A percentile compares a stretch with the other conserved stretches of the same genome.
Conservation (phyloP, 371 early-diverging fungal genomes). For the Sporodiniella umbellata region DNA sequence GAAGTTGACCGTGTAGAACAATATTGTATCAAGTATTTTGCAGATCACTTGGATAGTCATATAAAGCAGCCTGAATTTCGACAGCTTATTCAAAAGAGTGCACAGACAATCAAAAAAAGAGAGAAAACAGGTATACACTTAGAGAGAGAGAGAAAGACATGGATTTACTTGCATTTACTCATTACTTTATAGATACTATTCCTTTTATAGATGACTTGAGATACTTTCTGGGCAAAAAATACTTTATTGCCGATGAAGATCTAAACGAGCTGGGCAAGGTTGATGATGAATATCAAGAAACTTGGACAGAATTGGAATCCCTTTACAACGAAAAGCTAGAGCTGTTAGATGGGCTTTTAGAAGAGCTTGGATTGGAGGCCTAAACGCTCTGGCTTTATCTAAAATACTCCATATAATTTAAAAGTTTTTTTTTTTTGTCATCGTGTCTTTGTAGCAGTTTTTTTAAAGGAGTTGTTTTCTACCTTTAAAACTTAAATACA, state of each 20-base stretch:
- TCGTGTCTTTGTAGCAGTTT: no score
- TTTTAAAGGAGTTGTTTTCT: no score
- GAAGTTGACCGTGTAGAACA: slow-evolving; percentile 36
- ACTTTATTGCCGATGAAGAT: slow-evolving; percentile 28
- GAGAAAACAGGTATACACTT: slow-evolving; percentile 39
- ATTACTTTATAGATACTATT: slow-evolving; percentile 25
- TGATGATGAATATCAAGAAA: slow-evolving; percentile 23
- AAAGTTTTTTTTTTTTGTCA: no score
- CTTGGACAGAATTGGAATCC: slow-evolving; percentile 30
- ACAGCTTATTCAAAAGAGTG: slow-evolving; percentile 23
- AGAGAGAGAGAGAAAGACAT: no score
- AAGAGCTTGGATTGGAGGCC: slow-evolving; percentile 34
- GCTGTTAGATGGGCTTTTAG: slow-evolving; percentile 24
- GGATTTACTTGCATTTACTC: no score
- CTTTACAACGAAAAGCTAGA: slow-evolving; percentile 30
- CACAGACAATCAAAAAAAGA: slow-evolving; percentile 27
- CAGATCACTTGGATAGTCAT: slow-evolving; percentile 27
- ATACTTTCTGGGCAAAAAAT: slow-evolving; percentile 32
- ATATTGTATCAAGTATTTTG: slow-evolving; percentile 36
- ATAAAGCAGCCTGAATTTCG: slow-evolving; percentile 20
- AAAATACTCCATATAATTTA: no score
- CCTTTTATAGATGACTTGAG: slow-evolving; percentile 38
- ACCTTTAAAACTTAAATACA: no score
- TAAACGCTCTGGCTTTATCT: no score
- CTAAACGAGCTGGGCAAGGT: slow-evolving; percentile 27